phyloP scores from a whole-genome alignment of 2,329 filamentous ascomycete genomes.

The Aspergillus novoparasiticus region DNA sequence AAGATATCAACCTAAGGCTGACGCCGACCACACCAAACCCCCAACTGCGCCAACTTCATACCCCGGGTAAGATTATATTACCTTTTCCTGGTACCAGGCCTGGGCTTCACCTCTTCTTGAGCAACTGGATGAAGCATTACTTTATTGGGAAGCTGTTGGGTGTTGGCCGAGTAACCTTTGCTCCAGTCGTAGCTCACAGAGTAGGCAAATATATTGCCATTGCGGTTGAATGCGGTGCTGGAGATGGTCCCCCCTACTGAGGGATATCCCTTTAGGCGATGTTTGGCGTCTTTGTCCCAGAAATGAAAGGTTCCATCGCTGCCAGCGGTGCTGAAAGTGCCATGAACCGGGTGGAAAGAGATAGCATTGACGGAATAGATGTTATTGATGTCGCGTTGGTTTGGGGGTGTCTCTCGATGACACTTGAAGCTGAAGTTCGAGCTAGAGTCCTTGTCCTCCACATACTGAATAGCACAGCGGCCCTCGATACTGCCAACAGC shows the following conservation, averaged over 20 bases:
- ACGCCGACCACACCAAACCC: slow-evolving; percentile 8
- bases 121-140: slow-evolving; percentile 80
- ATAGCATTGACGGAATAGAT: slow-evolving; percentile 97
- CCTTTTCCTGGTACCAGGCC: slow-evolving; percentile 49
- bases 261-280: slow-evolving; percentile 86
- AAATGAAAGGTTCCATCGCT: slow-evolving; percentile 85
- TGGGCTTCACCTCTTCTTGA: slow-evolving; percentile 64
- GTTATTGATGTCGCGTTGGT: slow-evolving; percentile 70
- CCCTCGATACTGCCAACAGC: slow-evolving; percentile 96
- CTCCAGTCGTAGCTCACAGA: slow-evolving; percentile 97
- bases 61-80: slow-evolving; percentile 24
- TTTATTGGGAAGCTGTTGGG: slow-evolving; percentile 68
- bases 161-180: slow-evolving; percentile 90
- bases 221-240: slow-evolving; percentile 86
- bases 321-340: slow-evolving; percentile 97
- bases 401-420: slow-evolving; percentile 77
- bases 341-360: slow-evolving; percentile 93
- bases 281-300: slow-evolving; percentile 86
- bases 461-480: slow-evolving; percentile 95
- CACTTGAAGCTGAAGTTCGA: slow-evolving; percentile 99
- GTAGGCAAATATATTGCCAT: slow-evolving; percentile 81
- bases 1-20: slow-evolving; percentile 4
- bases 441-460: slow-evolving; percentile 89
- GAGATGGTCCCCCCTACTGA: slow-evolving; percentile 84
- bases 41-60: slow-evolving; percentile 14